These are phyloP conservation scores for Leishmania turanica DNA, from an alignment of 208 protist species.

Conservation along the genomic window DNA sequence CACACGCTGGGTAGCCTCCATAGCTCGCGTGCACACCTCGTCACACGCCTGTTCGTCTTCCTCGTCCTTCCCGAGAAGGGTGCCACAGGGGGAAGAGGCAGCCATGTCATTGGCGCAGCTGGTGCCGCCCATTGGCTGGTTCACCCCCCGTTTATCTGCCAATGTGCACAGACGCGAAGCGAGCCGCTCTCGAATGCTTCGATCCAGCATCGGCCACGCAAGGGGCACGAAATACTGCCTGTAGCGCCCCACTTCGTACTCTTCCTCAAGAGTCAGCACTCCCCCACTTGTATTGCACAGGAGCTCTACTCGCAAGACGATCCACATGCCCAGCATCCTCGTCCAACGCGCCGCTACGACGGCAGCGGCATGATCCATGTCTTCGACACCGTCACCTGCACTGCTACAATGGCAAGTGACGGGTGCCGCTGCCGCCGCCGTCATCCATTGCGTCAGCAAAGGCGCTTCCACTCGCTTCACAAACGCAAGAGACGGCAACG, in stretches of 20 bases:
- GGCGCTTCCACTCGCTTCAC: constrained; percentile 4
- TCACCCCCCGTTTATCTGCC: background rate
- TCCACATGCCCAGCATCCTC: constrained; percentile 10
- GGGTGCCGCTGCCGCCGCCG: background rate
- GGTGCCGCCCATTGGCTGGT: background rate
- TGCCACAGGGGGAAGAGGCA: background rate
- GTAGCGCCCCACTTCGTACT: constrained; percentile 12
- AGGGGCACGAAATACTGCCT: constrained; percentile 6
- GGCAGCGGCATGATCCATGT: background rate
- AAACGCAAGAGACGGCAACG: background rate
- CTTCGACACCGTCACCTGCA: background rate
- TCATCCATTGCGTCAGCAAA: constrained; percentile 8
- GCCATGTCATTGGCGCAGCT: background rate
- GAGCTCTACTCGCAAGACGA: background rate
- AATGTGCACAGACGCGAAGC: background rate
- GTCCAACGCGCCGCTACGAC: constrained; percentile 11
- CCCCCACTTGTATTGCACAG: background rate
- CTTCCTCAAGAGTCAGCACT: background rate
- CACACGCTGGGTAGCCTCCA: constrained; percentile 22
- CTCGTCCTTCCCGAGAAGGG: background rate
- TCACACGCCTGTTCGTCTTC: constrained; percentile 5
- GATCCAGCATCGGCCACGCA: constrained; percentile 20
- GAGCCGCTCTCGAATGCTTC: background rate
- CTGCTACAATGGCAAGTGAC: background rate
- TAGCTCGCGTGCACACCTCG: constrained; percentile 14